Percentiles rank a stretch among this genome's conserved stretches.
These are phyloP conservation scores for Trichoderma cornu-damae DNA, from an alignment of 2,329 filamentous ascomycete species.

Conservation along the genomic window DNA sequence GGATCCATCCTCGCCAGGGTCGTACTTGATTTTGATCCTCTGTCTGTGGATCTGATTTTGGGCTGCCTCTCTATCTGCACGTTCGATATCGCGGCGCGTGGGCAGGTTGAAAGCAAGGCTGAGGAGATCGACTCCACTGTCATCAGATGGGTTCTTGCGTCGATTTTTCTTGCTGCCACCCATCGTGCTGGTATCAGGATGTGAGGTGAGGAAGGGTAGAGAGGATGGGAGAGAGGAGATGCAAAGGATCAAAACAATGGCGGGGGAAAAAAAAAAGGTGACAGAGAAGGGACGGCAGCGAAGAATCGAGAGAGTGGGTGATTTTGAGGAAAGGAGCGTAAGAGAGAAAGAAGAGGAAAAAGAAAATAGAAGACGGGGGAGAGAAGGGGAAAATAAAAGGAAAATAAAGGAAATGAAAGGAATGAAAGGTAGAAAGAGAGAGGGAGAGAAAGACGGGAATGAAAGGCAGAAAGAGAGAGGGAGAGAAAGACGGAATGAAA, in stretches of 20 bases:
- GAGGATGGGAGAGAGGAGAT: not conserved
- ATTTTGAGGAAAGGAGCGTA: not conserved
- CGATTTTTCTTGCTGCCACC: slow-evolving; percentile 18
- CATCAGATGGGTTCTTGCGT: slow-evolving; percentile 6
- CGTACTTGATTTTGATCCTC: slow-evolving; percentile 3
- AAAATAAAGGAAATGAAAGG: not conserved
- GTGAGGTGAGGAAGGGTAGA: not conserved
- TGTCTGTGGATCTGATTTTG: not conserved
- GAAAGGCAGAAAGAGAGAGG: not conserved
- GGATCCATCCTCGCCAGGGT: slow-evolving; percentile 16
- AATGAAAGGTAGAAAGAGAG: not conserved
- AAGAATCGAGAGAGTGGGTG: not conserved
- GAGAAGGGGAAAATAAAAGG: not conserved
- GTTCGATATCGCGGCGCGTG: slow-evolving; percentile 20
- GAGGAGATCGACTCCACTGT: slow-evolving; percentile 21
- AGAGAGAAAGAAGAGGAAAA: not conserved
- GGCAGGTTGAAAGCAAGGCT: slow-evolving; percentile 23
- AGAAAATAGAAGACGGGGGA: too few relatives aligned
- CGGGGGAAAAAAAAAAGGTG: not conserved
- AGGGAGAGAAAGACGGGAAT: not conserved
- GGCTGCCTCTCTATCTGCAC: not conserved
- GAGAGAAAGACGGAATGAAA: slow-evolving; percentile 7
- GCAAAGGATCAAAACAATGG: not conserved
- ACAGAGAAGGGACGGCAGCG: too few relatives aligned
- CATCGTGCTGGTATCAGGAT: slow-evolving; percentile 16